Base-by-base conservation (phyloP, 2,329 filamentous ascomycete genomes). In the Neoascochyta sp. region DNA sequence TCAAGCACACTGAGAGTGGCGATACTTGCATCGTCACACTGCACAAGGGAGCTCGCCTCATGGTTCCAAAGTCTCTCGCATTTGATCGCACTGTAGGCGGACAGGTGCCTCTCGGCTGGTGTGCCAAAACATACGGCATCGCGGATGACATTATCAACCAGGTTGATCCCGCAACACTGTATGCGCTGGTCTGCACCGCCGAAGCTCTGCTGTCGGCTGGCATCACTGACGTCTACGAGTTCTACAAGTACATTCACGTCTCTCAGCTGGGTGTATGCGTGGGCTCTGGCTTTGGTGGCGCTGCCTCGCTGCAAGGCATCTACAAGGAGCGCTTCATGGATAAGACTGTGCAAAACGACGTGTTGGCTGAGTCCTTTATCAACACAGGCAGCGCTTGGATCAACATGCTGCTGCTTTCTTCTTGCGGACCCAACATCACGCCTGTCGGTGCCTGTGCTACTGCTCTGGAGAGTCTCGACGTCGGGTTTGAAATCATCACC, bases 331-430 rank as follows among this genome's bases (percentile, higher is more conserved):
- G 50, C 7, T 63, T 41, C 32, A 36, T 63, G 1, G 62, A 63
- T 12, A 35, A 41, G 3, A 33, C 41, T 0, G 50, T 63, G 0
- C 54, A 60, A 28, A 59, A 41, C 27, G 62, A 68, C 24, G 48
- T 61, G 9, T 34, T 67, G 1, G 43, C 47, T 3, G 64, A 67
- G 13, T 52, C 61, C 0, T 66, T 61, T 34, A 24, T 57, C 20
- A 66, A 64, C 39, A 58, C 64, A 0, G 41, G 43, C 0, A 47
- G 40, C 1, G 63, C 64, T 1, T 67, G 64, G 64, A 35, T 62
- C n/a, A 67, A 68, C 27, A 67, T 68, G 64, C 55, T 68, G 8
- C 48, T 67, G n/a, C 45, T 63, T n/a, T 45, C 41, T 3, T 44
- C 59, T 0, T 36, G 54, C 0, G 65, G 64, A 0, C 62, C 64